Conservation (phyloP, 441 rosid genomes). For the Euphorbia celastroides region DNA sequence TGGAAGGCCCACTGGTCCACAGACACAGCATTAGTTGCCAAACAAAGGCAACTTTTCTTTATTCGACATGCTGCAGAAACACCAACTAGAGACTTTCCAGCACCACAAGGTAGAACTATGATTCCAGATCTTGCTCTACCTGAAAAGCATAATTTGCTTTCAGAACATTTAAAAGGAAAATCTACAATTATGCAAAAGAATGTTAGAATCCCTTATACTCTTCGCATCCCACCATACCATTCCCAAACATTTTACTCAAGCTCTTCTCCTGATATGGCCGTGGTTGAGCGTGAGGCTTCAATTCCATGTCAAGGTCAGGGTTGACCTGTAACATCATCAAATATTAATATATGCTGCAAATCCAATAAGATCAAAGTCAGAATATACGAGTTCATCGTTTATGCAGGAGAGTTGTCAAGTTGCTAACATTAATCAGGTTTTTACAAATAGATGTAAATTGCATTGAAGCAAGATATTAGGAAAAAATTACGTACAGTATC, state of each 20-base stretch:
- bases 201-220: background rate
- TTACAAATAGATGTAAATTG: background rate
- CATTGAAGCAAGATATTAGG: background rate
- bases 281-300: constrained; percentile 91
- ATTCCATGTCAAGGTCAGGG: constrained; percentile 87
- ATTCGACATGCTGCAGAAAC: constrained; percentile 92
- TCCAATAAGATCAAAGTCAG: background rate
- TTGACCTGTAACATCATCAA: constrained; percentile 53
- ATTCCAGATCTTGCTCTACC: constrained; percentile 98
- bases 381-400: background rate
- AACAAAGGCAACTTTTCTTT: constrained; percentile 91
- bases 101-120: constrained; percentile 96
- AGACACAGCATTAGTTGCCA: constrained; percentile 95
- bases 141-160: constrained; percentile 9
- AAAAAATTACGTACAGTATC: constrained; percentile 56
- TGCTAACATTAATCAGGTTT: background rate
- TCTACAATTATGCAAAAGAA: background rate
- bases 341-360: constrained; percentile 9
- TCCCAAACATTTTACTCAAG: constrained; percentile 98
- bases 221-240: constrained; percentile 37
- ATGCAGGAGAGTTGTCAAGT: background rate
- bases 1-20: constrained; percentile 99
- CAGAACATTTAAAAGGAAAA: background rate
- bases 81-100: constrained; percentile 95
- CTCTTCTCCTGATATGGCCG: constrained; percentile 98